phyloP scores from a whole-genome alignment of 1,284 basidiomycete species.

The Puccinia hordei region DNA sequence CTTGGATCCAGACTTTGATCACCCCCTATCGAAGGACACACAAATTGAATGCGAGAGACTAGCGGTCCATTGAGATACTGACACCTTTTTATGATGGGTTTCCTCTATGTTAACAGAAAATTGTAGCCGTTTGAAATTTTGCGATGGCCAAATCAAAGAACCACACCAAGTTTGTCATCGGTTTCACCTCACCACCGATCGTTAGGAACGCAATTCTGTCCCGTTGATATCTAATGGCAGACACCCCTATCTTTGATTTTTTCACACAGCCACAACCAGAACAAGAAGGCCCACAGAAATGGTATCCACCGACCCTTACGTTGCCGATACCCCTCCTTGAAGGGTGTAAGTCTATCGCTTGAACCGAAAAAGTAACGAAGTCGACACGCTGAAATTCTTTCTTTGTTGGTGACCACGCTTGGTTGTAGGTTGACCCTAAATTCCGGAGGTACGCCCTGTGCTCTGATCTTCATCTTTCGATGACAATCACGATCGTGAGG shows the following conservation, averaged over 20 bases:
- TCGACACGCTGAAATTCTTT: neutral
- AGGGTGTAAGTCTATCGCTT: slow-evolving; percentile 28
- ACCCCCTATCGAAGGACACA: neutral
- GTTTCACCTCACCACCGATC: neutral
- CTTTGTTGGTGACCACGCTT: neutral
- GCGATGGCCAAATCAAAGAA: slow-evolving; percentile 51
- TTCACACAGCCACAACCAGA: slow-evolving; percentile 48
- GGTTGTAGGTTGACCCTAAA: slow-evolving; percentile 43
- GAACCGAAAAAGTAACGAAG: neutral
- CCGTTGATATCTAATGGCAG: neutral
- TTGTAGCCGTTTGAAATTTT: slow-evolving; percentile 4
- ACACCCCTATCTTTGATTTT: neutral
- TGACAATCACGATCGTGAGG: neutral
- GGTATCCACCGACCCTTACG: slow-evolving; percentile 38
- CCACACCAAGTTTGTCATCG: slow-evolving; percentile 46
- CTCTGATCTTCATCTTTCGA: neutral
- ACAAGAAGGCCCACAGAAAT: slow-evolving; percentile 50
- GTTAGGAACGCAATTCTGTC: neutral
- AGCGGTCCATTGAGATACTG: neutral
- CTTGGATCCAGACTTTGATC: neutral
- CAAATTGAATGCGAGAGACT: neutral
- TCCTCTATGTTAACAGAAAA: neutral
- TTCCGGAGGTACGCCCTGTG: slow-evolving; percentile 35
- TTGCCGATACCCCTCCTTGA: slow-evolving; percentile 47
- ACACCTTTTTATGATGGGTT: neutral